Evolutionary conservation across 768 basidiomycete species (phyloP).

Genomic region (Tulasnella sp.): DNA sequence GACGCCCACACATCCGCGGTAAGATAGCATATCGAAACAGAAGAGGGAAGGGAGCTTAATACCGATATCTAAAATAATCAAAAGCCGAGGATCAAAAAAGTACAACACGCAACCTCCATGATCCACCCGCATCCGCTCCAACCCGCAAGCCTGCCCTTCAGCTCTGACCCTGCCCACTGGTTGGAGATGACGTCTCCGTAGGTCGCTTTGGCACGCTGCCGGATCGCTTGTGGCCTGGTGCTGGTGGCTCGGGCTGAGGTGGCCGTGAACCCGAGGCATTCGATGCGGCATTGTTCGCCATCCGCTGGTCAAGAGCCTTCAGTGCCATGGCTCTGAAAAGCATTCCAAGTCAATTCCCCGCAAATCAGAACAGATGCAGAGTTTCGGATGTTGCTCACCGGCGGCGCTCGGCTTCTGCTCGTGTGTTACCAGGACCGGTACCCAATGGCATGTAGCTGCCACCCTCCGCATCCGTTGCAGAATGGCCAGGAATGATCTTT

Average conservation of each 20-base stretch:
- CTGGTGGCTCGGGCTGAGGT: not conserved
- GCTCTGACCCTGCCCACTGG: not conserved
- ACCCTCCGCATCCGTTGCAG: conserved; percentile 59
- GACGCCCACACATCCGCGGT: too few species aligned
- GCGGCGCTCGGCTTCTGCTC: conserved; percentile 94
- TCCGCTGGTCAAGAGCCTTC: conserved; percentile 90
- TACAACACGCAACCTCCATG: not conserved
- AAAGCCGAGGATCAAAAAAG: not conserved
- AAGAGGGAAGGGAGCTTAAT: not conserved
- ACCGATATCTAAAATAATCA: conserved; percentile 5
- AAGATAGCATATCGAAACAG: not conserved
- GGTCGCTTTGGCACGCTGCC: not conserved
- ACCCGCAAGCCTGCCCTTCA: not conserved
- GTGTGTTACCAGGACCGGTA: conserved; percentile 40
- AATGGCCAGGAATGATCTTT: conserved; percentile 66
- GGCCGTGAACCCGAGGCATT: not conserved
- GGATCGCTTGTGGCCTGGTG: not conserved
- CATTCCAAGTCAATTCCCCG: not conserved
- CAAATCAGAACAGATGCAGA: not conserved
- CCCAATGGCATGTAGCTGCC: conserved; percentile 68
- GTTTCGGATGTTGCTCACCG: conserved; percentile 47
- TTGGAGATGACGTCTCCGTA: not conserved
- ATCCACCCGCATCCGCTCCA: not conserved
- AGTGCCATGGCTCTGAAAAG: conserved; percentile 79
- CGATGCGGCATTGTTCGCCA: conserved; percentile 37